Evolutionary conservation across 2,329 filamentous ascomycete genomes (phyloP).

Genomic region (Sporothrix variecibatus): DNA sequence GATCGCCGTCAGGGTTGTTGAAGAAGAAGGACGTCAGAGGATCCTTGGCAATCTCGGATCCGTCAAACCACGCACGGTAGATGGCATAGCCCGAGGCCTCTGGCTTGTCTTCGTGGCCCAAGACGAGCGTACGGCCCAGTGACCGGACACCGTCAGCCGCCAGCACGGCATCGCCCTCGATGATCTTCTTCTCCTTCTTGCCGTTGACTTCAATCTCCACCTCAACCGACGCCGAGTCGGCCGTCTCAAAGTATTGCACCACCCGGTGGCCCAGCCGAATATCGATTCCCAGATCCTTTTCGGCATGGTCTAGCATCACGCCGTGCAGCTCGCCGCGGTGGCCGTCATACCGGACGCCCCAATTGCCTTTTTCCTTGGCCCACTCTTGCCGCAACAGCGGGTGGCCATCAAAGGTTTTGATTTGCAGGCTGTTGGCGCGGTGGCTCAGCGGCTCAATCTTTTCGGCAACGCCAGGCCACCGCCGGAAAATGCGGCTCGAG

Average conservation of each 20-base stretch:
- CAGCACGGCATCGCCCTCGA: slow-evolving; percentile 48
- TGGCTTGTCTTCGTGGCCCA: slow-evolving; percentile 48
- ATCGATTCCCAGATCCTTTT: slow-evolving; percentile 52
- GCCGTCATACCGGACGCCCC: slow-evolving; percentile 54
- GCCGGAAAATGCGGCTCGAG: slow-evolving; percentile 57
- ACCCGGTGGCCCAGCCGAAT: slow-evolving; percentile 54
- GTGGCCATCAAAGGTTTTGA: slow-evolving; percentile 29
- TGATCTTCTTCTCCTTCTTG: not conserved
- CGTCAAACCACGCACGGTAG: slow-evolving; percentile 50
- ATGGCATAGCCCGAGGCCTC: slow-evolving; percentile 49
- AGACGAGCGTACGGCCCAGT: slow-evolving; percentile 47
- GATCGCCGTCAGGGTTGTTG: slow-evolving; percentile 45
- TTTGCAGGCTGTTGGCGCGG: slow-evolving; percentile 39
- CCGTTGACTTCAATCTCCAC: slow-evolving; percentile 38
- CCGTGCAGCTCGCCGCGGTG: slow-evolving; percentile 56
- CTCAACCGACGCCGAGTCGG: slow-evolving; percentile 50
- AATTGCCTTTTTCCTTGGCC: slow-evolving; percentile 34
- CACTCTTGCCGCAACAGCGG: slow-evolving; percentile 28
- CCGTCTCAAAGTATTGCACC: slow-evolving; percentile 53
- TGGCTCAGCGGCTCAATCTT: slow-evolving; percentile 53
- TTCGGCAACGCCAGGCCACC: slow-evolving; percentile 48
- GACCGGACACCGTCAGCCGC: slow-evolving; percentile 54
- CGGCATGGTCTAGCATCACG: slow-evolving; percentile 52
- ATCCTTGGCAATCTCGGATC: slow-evolving; percentile 31
- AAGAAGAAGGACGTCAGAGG: slow-evolving; percentile 29